These are phyloP conservation scores for Psilocybe azurescens DNA, from an alignment of 768 basidiomycete genomes.

Conservation along the genomic window DNA sequence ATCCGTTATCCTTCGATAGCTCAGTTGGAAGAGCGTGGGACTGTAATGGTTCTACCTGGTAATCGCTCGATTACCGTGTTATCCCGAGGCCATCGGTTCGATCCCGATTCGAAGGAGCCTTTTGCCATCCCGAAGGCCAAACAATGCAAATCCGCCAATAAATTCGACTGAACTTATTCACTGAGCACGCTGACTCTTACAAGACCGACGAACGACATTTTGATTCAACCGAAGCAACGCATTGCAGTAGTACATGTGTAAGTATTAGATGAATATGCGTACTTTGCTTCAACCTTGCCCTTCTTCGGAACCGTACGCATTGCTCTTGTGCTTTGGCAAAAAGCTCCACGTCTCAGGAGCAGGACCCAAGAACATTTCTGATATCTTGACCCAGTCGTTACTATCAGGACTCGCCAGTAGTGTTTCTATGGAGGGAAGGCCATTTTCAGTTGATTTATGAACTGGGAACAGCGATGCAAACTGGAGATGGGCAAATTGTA, in stretches of 20 bases:
- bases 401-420: slow-evolving; percentile 81
- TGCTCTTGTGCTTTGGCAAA: slow-evolving; percentile 94
- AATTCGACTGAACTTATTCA: too few relatives aligned
- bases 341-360: slow-evolving; percentile 85
- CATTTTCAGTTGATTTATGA: background rate
- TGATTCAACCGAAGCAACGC: too few relatives aligned
- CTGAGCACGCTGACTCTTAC: too few relatives aligned
- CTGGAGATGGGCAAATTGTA: slow-evolving; percentile 8
- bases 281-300: slow-evolving; percentile 42
- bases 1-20: background rate
- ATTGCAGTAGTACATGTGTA: too few relatives aligned
- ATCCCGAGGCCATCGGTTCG: background rate
- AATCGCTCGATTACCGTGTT: background rate
- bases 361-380: slow-evolving; percentile 94
- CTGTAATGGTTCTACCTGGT: background rate
- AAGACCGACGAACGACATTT: too few relatives aligned
- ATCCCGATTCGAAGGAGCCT: background rate
- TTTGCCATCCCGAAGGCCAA: background rate
- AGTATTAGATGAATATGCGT: too few relatives aligned
- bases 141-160: too few relatives aligned
- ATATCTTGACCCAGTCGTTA: slow-evolving; percentile 90
- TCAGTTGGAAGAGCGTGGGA: background rate
- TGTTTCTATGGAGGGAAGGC: slow-evolving; percentile 62
- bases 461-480: background rate
- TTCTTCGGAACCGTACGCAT: slow-evolving; percentile 75